These are phyloP conservation scores for Neonectria magnoliae DNA, from an alignment of 2,329 filamentous ascomycete species.

Conservation along the genomic window DNA sequence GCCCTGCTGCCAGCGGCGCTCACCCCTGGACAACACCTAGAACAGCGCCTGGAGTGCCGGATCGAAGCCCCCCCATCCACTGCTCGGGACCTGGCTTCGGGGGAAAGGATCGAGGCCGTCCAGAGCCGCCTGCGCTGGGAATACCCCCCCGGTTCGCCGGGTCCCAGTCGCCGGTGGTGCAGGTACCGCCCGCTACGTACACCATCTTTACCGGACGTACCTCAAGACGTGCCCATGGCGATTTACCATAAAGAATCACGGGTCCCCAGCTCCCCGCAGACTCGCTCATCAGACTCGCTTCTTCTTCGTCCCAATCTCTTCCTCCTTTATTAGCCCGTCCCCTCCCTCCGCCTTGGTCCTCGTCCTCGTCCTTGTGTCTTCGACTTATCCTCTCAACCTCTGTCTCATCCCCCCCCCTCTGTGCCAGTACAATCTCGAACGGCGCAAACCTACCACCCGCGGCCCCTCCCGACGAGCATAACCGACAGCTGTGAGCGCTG, in stretches of 20 bases:
- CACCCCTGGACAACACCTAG: not conserved
- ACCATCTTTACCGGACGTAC: constrained; percentile 27
- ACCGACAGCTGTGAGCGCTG: constrained; percentile 40
- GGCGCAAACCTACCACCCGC: constrained; percentile 24
- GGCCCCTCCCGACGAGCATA: constrained; percentile 37
- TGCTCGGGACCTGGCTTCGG: constrained; percentile 42
- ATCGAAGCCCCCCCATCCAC: constrained; percentile 16
- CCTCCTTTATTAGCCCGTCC: constrained; percentile 29
- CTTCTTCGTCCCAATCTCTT: constrained; percentile 24
- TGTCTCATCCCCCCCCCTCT: not conserved
- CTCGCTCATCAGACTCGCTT: constrained; percentile 35
- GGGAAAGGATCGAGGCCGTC: constrained; percentile 43
- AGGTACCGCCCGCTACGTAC: constrained; percentile 38
- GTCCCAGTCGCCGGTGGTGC: constrained; percentile 38
- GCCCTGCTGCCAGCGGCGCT: constrained; percentile 10
- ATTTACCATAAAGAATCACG: constrained; percentile 43
- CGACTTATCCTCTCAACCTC: not conserved
- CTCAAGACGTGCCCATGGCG: constrained; percentile 30
- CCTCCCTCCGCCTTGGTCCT: constrained; percentile 17
- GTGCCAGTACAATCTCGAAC: constrained; percentile 10
- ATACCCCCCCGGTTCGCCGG: constrained; percentile 43
- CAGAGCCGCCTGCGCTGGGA: constrained; percentile 24
- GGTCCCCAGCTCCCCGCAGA: constrained; percentile 37
- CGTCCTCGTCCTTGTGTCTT: constrained; percentile 14
- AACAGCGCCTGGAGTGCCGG: constrained; percentile 15